Evolutionary conservation across 129 eudicot genomes (phyloP), one percentile per base, ranked within the genome.

Genomic region (Rutidosis leptorrhynchoides): DNA sequence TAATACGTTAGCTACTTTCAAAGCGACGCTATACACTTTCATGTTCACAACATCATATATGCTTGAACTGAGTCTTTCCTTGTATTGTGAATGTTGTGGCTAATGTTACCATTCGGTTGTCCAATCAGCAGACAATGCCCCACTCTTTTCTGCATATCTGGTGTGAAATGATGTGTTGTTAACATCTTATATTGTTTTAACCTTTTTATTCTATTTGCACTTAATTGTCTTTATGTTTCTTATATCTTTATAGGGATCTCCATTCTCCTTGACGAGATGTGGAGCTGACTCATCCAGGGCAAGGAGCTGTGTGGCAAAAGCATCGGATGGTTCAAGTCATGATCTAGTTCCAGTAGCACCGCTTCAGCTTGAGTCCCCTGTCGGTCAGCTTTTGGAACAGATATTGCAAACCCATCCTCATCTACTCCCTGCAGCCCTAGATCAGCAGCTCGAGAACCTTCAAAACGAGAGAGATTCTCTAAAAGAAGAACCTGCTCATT

Each of bases 371-470:
- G 88, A 94, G 75, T 84, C 99, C 30, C 83, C 99, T 5, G 85
- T 79, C 79, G 99, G 99, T 40, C 93, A 86, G 79, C 85, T 94
- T 33, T 82, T 94, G 85, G 83, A 74, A 23, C 88, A 89, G 71
- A 84, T 94, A n/a, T 40, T 86, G 75, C 92, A 82, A 71, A 86
- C 83, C 46, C 93, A 94, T 67, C 97, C 95, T 19, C 97, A 89
- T 81, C 83, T 89, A 15, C 88, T 86, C 69, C 90, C 90, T 63
- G 88, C 92, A 62, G 83, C 99, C 74, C 79, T 87, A 63, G 97
- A 89, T 67, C 97, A 94, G 73, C 97, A 89, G 82, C 99, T 94
- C 25, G 95, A 94, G 81, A 79, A 72, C 65, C 88, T 94, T 63
- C 78, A 80, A 72, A 84, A 43, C 26, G 88, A 84, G 25, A 89